Evolutionary conservation across 2,329 filamentous ascomycete genomes (phyloP).

Genomic region (Calonectria hawksworthii): DNA sequence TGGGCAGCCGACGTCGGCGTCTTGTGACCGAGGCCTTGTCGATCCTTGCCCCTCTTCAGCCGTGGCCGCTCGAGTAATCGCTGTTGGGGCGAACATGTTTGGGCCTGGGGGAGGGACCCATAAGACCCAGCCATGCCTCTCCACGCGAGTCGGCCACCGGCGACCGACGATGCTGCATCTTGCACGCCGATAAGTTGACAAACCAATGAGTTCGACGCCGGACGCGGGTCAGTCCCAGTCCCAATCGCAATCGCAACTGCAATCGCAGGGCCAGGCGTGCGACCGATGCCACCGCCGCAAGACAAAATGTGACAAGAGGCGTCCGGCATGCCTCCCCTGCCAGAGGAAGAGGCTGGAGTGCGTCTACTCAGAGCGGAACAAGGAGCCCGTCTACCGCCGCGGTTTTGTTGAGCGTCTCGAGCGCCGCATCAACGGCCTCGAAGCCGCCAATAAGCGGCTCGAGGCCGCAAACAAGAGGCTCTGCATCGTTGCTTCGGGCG

Average conservation of each 20-base stretch:
- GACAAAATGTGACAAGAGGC: conserved; percentile 56
- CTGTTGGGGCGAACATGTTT: background rate
- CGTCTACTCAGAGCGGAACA: conserved; percentile 48
- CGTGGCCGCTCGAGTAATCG: background rate
- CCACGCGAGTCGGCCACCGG: background rate
- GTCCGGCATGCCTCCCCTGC: conserved; percentile 54
- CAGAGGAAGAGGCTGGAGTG: conserved; percentile 51
- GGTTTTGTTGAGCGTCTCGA: conserved; percentile 49
- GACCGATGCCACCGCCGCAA: conserved; percentile 58
- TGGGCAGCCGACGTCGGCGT: conserved; percentile 14
- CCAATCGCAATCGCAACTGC: background rate
- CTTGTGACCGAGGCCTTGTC: conserved; percentile 3
- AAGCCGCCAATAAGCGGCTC: background rate
- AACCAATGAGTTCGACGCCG: conserved; percentile 12
- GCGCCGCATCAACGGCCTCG: conserved; percentile 15
- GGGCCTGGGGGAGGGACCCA: background rate
- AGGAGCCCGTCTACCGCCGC: conserved; percentile 41
- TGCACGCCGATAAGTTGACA: background rate
- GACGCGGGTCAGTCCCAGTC: conserved; percentile 4
- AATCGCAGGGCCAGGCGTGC: conserved; percentile 44
- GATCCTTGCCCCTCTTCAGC: conserved; percentile 12
- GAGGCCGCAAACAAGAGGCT: background rate
- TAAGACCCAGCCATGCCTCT: background rate
- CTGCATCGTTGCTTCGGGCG: conserved; percentile 21
- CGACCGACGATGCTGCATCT: background rate